Base-by-base conservation (phyloP, 1,139 yeast genomes). In the Saccharomyces hybrid region DNA sequence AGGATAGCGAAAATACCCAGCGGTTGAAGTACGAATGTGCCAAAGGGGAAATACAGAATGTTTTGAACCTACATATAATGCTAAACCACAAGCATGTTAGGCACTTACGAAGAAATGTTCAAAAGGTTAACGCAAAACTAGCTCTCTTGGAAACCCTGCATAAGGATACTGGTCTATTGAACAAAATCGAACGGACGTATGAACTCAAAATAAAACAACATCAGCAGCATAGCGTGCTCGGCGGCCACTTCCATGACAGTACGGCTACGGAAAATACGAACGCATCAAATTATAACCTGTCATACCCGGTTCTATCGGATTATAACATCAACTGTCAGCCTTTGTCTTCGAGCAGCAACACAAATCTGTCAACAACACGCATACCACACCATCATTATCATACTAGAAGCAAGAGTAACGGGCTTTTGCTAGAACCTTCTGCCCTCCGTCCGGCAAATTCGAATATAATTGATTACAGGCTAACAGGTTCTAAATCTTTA, bases 11-110 rank as follows among this genome's bases (percentile, higher is more conserved):
- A 51, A 67, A 65, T 27, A 58, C 59, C 8, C 69, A 67, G 54
- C 55, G 68, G 46, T 46, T 67, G 9, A 64, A 65, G 51, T 67
- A 61, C 55, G 64, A 59, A 34, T 58, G 63, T 3, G 66, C 65
- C 5, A 71, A 68, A 52, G 64, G 64, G 44, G 70, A 69, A 51
- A 57, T 73, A 13, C 50, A 64, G 57, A 76, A 63, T 63, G 71
- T 61, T 63, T 84, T 87, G 32, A 88, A 86, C 66, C 69, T 85
- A 54, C 95, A 87, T 66, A 83, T 86, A 14, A 69, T 87, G 50
- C 73, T 86, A 58, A 85, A 84, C 59, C 90, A 85, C 67, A 78
- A 83, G 55, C 91, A 87, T 66, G 72, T 83, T 51, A 73, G 76
- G 27, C 68, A 77, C 48, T 77, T 85, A 4, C 82, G 83, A 57